Conservation (phyloP, 306 rosid species). For the Pachyrhizus erosus region DNA sequence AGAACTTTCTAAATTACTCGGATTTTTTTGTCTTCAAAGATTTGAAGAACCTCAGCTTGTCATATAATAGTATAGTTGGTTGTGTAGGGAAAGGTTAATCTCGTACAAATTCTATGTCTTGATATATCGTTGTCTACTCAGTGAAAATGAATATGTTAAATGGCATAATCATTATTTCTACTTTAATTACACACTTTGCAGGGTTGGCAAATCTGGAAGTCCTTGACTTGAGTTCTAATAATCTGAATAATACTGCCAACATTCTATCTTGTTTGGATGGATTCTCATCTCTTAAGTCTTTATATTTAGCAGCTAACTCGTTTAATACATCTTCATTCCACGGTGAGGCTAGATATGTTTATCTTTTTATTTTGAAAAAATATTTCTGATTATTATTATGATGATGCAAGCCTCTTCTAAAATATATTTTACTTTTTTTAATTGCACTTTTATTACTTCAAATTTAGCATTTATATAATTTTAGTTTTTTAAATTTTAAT, state of each 20-base stretch:
- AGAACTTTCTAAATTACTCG: no score
- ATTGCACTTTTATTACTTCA: no score
- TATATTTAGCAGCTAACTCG: fast-evolving
- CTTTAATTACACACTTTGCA: not conserved
- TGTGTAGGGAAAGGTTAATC: not conserved
- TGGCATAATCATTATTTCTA: not conserved
- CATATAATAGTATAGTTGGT: fast-evolving
- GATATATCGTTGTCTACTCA: not conserved
- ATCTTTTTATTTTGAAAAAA: not conserved
- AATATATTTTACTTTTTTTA: no score
- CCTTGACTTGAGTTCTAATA: not conserved
- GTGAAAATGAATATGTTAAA: not conserved
- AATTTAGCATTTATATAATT: no score
- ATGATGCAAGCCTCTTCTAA: not conserved
- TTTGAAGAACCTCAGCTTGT: constrained; percentile 15
- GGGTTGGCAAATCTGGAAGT: constrained; percentile 29
- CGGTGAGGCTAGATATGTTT: not conserved
- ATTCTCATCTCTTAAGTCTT: not conserved
- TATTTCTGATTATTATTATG: not conserved
- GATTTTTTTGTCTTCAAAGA: constrained; percentile 31
- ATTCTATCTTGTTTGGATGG: not conserved
- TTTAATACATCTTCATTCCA: not conserved
- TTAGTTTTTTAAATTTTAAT: no score
- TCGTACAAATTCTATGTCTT: not conserved
- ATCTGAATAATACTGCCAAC: not conserved